Evolutionary conservation across 2,329 filamentous ascomycete species (phyloP), one percentile per base, ranked within the genome.

Genomic region (Scytalidium lignicola): DNA sequence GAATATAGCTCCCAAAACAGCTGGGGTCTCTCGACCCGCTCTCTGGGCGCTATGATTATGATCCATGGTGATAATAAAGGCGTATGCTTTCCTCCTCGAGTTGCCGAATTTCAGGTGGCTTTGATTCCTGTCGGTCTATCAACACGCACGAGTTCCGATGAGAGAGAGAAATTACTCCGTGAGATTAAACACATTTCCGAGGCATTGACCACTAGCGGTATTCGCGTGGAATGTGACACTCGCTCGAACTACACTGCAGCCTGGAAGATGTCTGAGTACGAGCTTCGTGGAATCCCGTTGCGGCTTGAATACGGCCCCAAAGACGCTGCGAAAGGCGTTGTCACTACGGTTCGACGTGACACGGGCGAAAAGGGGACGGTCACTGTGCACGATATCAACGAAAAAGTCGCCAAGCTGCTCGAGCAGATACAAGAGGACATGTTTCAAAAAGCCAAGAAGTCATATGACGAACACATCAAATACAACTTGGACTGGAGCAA

Each of bases 201-300:
- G 28, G 78, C 81, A 10, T 78, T 99, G 45, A 82, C 82, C 64
- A 83, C 82, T 52, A 86, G 79, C 18, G 85, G 85, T 49, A 75
- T 99, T 37, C 88, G 93, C 51, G 80, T 82, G 51, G 86, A 95
- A 57, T 81, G 85, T 46, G 93, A 99, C 66, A 79, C 83, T 66
- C 85, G 95, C 51, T 92, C 97, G 46, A 88, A 87, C 57, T 96
- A 97, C 69, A 83, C 90, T 52, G 91, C 93, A 37, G 90, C 90
- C 56, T 97, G 88, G 85, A 99, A 99, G 72, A 99, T 99, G 77
- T 95, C 95, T 72, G 91, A 99, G 71, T 96, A 90, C 90, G 95
- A 99, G 70, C 79, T 97, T 61, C 95, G 92, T 72, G 93, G 95
- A 66, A 87, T 97, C 40, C 93, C 95, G 43, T 80, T 99, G 32